Conservation (phyloP, 306 rosid genomes). For the Acacia crassicarpa region DNA sequence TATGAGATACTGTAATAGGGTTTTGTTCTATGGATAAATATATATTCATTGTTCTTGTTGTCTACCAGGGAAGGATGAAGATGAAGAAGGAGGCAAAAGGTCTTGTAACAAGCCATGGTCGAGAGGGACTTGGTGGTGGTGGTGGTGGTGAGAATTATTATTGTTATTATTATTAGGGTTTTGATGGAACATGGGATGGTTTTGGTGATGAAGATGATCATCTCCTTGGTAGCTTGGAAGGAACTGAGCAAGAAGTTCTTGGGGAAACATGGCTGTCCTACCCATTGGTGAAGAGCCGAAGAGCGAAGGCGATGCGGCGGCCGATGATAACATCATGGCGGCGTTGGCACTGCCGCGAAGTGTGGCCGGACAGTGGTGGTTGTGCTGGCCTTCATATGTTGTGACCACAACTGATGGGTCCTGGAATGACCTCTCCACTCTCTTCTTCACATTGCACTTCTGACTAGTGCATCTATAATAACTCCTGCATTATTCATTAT, state of each 20-base stretch:
- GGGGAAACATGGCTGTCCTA: conserved; percentile 37
- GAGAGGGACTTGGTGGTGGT: conserved; percentile 26
- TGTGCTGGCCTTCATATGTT: conserved; percentile 80
- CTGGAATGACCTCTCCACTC: conserved; percentile 68
- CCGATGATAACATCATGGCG: conserved; percentile 32
- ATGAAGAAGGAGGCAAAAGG: conserved; percentile 37
- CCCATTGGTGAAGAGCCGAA: conserved; percentile 29
- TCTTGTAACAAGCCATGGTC: conserved; percentile 57
- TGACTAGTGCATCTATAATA: conserved; percentile 79
- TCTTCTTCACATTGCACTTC: conserved; percentile 72
- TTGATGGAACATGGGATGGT: conserved; percentile 34
- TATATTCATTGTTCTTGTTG: conserved; percentile 32
- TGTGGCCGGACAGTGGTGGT: conserved; percentile 56
- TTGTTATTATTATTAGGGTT: conserved; percentile 24
- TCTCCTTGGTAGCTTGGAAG: conserved; percentile 44
- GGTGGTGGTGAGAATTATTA: neutral
- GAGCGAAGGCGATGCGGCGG: conserved; percentile 22
- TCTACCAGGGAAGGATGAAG: conserved; percentile 29
- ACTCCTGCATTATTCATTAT: conserved; percentile 45
- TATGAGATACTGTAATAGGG: neutral
- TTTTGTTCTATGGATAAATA: neutral
- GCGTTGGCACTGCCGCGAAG: conserved; percentile 48
- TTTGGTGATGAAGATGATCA: conserved; percentile 5
- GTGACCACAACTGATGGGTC: conserved; percentile 65
- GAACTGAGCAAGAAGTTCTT: conserved; percentile 53